phyloP scores from a whole-genome alignment of 2,329 filamentous ascomycete species.

The Chaetomiaceae sp. region DNA sequence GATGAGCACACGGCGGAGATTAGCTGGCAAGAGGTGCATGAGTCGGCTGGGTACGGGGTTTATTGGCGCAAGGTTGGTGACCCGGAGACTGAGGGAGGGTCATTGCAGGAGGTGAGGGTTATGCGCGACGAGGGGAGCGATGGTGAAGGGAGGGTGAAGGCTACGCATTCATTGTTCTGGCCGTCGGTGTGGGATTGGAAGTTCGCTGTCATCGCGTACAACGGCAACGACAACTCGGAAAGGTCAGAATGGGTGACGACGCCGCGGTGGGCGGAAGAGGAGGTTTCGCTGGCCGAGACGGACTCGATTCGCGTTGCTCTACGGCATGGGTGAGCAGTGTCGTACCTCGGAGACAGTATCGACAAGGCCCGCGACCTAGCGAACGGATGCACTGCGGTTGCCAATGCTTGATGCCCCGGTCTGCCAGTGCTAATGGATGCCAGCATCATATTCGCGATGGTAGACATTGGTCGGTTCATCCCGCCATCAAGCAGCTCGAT shows the following conservation, averaged over 20 bases:
- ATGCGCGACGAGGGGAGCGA: background rate
- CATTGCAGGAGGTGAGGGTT: no score
- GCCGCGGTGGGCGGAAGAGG: background rate
- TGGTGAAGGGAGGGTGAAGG: background rate
- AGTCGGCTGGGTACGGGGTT: conserved; percentile 10
- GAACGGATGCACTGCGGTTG: no score
- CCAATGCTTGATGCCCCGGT: no score
- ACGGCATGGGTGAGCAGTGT: background rate
- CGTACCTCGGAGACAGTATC: no score
- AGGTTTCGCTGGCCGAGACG: background rate
- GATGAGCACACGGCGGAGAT: conserved; percentile 4
- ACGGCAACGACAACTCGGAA: conserved; percentile 10
- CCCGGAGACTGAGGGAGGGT: no score
- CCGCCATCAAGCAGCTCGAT: conserved; percentile 7
- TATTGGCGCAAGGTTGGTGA: conserved; percentile 3
- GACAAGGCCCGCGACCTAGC: no score
- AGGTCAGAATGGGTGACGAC: conserved; percentile 12
- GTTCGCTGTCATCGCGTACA: conserved; percentile 17
- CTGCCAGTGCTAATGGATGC: no score
- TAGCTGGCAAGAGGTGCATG: conserved; percentile 3
- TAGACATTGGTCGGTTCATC: no score
- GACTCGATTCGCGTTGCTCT: conserved; percentile 8
- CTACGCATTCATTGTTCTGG: background rate
- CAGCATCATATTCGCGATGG: no score
- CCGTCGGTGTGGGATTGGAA: conserved; percentile 10